A percentile compares a stretch with the other conserved stretches of the same genome.
These are phyloP conservation scores for Dispira simplex DNA, from an alignment of 192 early-diverging fungal species.

Conservation along the genomic window DNA sequence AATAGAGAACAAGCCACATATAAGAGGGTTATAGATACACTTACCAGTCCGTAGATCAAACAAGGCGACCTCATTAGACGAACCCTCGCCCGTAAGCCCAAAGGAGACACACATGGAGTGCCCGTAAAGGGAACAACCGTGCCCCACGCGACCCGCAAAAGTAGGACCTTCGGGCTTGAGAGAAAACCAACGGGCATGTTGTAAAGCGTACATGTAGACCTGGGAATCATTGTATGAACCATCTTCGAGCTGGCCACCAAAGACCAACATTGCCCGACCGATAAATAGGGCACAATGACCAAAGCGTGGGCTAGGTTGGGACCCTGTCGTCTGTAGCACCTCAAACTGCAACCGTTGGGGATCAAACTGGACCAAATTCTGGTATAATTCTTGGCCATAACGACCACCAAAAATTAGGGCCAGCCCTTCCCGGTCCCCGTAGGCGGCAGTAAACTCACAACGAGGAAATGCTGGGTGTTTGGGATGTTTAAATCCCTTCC, in stretches of 20 bases:
- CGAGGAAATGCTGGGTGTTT: constrained; percentile 19
- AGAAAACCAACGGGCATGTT: constrained; percentile 5
- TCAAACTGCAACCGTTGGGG: constrained; percentile 4
- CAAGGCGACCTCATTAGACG: background rate
- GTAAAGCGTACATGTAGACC: constrained; percentile 7
- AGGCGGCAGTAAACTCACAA: constrained; percentile 25
- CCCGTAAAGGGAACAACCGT: constrained; percentile 8
- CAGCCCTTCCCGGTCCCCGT: constrained; percentile 15
- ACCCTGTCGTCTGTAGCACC: constrained; percentile 14
- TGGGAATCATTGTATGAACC: constrained; percentile 23
- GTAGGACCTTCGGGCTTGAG: background rate
- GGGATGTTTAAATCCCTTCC: constrained; percentile 8
- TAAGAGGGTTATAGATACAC: background rate
- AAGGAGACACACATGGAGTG: constrained; percentile 11
- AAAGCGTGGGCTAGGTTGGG: constrained; percentile 22
- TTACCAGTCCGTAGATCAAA: constrained; percentile 10
- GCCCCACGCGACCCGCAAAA: background rate
- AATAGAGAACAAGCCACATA: background rate
- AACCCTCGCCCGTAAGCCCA: background rate
- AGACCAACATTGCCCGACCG: constrained; percentile 34
- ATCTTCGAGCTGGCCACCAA: constrained; percentile 26
- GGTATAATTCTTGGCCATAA: constrained; percentile 18
- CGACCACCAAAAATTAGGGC: constrained; percentile 30
- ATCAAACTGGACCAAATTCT: constrained; percentile 25
- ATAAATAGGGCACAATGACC: constrained; percentile 30